phyloP scores from a whole-genome alignment of 2,329 filamentous ascomycete species.

The Penicillium sp. region DNA sequence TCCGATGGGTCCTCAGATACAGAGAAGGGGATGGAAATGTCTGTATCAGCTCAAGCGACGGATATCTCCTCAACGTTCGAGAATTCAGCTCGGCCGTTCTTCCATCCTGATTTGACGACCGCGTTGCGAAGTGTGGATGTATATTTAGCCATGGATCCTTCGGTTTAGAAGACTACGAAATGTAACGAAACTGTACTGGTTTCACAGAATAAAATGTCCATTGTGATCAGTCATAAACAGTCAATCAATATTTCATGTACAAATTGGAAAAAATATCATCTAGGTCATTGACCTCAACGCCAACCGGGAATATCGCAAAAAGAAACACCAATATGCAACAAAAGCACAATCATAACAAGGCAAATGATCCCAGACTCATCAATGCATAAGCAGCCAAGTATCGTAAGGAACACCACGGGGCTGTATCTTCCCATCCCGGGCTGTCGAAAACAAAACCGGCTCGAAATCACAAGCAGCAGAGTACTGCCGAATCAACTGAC shows the following conservation, averaged over 20 bases:
- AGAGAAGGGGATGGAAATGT: not conserved
- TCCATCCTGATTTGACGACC: conserved; percentile 84
- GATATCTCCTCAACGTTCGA: not conserved
- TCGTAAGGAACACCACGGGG: conserved; percentile 42
- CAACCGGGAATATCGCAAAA: not conserved
- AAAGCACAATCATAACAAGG: not conserved
- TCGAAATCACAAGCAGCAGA: conserved; percentile 42
- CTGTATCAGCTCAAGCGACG: not conserved
- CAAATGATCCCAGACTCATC: not conserved
- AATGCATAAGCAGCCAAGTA: conserved; percentile 36
- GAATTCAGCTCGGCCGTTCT: conserved; percentile 77
- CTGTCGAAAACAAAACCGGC: conserved; percentile 33
- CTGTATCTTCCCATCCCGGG: conserved; percentile 28
- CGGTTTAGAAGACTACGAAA: not conserved
- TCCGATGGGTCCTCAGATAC: not conserved
- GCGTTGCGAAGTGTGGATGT: conserved; percentile 69
- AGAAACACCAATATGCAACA: not conserved
- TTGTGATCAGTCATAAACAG: not conserved
- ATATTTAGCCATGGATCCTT: not conserved
- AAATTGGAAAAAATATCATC: not conserved
- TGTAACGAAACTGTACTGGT: not conserved
- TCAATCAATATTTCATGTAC: not conserved
- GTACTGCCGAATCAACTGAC: conserved; percentile 44
- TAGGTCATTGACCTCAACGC: not conserved
- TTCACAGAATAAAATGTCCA: not conserved